Conservation (phyloP, 805 yeast species). For the Naumovozyma dairenensis region DNA sequence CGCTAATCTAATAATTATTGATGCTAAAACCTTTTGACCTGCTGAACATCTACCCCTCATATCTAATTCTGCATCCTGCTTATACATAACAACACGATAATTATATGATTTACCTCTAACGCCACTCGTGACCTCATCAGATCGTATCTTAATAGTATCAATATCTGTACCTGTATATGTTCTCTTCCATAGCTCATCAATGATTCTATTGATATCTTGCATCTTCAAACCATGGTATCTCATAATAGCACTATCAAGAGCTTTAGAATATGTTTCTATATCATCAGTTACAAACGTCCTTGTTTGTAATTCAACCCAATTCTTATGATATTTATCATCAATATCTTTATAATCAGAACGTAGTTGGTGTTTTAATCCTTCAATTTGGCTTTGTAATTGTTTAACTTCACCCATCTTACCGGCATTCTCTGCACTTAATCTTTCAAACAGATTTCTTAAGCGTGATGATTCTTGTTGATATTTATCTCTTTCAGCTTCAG, state of each 20-base stretch:
- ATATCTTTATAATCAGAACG: conserved; percentile 62
- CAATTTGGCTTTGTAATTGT: conserved; percentile 68
- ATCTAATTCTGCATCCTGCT: conserved; percentile 83
- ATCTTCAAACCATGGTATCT: conserved; percentile 81
- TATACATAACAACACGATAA: conserved; percentile 90
- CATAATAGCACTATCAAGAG: conserved; percentile 89
- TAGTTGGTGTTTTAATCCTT: conserved; percentile 47
- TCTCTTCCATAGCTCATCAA: conserved; percentile 87
- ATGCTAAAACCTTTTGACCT: conserved; percentile 91
- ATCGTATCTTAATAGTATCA: conserved; percentile 75
- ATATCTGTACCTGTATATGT: conserved; percentile 95
- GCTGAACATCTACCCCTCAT: conserved; percentile 99
- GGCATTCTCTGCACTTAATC: conserved; percentile 55
- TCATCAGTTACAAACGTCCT: conserved; percentile 71
- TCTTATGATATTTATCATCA: conserved; percentile 51
- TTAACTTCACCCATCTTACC: conserved; percentile 77
- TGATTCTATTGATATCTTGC: conserved; percentile 80
- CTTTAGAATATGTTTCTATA: conserved; percentile 68
- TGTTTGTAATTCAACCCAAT: conserved; percentile 69
- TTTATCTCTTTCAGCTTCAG: conserved; percentile 49
- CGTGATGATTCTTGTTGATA: conserved; percentile 48
- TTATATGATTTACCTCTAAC: conserved; percentile 62
- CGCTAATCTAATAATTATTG: conserved; percentile 83
- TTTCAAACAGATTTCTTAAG: conserved; percentile 42
- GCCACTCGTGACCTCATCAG: conserved; percentile 47